Evolutionary conservation across 352 stramenopile genomes (phyloP).

Genomic region (Globisporangium alternatum): DNA sequence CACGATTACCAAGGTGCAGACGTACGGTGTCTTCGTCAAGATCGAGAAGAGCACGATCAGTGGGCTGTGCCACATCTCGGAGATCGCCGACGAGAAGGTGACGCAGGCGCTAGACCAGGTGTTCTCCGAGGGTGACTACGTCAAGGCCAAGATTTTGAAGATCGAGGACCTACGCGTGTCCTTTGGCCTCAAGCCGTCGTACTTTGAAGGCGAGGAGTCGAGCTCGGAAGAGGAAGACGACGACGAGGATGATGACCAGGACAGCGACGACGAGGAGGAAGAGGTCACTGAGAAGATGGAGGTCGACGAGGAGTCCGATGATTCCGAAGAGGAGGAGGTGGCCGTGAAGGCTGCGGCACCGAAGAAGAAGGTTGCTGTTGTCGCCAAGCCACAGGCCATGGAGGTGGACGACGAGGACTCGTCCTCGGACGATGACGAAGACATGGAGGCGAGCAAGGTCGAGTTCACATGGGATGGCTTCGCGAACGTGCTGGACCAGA

Average conservation of each 20-base stretch:
- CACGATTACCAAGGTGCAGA: slow-evolving; percentile 93
- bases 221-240: slow-evolving; percentile 80
- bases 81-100: slow-evolving; percentile 94
- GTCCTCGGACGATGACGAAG: slow-evolving; percentile 61
- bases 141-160: slow-evolving; percentile 97
- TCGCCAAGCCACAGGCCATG: slow-evolving; percentile 22
- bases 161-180: slow-evolving; percentile 90
- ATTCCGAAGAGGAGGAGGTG: slow-evolving; percentile 52
- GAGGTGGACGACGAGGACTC: slow-evolving; percentile 51
- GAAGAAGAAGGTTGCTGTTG: not conserved
- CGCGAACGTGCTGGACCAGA: slow-evolving; percentile 57
- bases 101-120: slow-evolving; percentile 90
- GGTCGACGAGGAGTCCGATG: slow-evolving; percentile 35
- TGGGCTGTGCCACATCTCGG: slow-evolving; percentile 94
- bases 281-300: slow-evolving; percentile 33
- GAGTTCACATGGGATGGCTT: slow-evolving; percentile 89
- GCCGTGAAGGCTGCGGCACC: not conserved
- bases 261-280: slow-evolving; percentile 26
- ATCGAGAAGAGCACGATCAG: slow-evolving; percentile 95
- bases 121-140: slow-evolving; percentile 94
- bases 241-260: slow-evolving; percentile 53
- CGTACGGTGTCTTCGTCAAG: slow-evolving; percentile 95
- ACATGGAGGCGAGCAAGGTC: slow-evolving; percentile 40
- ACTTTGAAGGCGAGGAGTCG: slow-evolving; percentile 93
- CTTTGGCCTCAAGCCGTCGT: slow-evolving; percentile 96